Percentiles rank a stretch among this genome's conserved stretches.
Conservation (phyloP, 164 flowering plant genomes). For the Sextonia rubra region DNA sequence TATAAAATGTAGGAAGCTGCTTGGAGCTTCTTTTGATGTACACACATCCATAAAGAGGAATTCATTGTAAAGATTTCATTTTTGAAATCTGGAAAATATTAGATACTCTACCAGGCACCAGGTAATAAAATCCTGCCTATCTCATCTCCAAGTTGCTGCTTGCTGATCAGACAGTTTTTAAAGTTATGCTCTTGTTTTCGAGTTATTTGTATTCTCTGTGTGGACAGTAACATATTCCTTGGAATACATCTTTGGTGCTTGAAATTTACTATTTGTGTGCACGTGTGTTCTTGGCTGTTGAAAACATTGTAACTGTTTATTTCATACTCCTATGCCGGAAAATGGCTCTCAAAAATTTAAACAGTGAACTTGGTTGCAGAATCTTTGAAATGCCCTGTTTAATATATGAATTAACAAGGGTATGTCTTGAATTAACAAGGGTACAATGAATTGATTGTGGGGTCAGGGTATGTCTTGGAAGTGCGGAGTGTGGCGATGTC, state of each 20-base stretch:
- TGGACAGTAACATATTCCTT: conserved; percentile 11
- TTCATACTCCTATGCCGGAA: too few species aligned
- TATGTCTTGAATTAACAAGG: too few species aligned
- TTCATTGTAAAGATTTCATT: conserved; percentile 33
- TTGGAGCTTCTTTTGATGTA: conserved; percentile 21
- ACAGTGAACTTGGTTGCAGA: too few species aligned
- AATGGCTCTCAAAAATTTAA: too few species aligned
- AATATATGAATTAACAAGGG: too few species aligned
- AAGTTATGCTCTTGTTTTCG: conserved; percentile 9
- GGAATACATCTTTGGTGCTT: conserved; percentile 17
- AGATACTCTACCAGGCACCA: conserved; percentile 21
- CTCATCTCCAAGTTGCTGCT: conserved; percentile 11
- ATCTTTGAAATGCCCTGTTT: too few species aligned
- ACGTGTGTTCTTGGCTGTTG: too few species aligned
- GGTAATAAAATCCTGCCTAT: conserved; percentile 20
- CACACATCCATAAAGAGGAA: conserved; percentile 19
- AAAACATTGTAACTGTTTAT: too few species aligned
- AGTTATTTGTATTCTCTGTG: conserved; percentile 16
- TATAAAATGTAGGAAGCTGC: conserved; percentile 28
- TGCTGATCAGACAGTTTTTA: conserved; percentile 11
- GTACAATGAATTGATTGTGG: too few species aligned
- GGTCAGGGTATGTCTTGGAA: too few species aligned
- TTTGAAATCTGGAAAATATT: conserved; percentile 27
- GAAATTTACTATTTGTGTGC: background rate
- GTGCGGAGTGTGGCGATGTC: too few species aligned